Conservation (phyloP, 2,329 filamentous ascomycete genomes). For the Fusarium devonianum region DNA sequence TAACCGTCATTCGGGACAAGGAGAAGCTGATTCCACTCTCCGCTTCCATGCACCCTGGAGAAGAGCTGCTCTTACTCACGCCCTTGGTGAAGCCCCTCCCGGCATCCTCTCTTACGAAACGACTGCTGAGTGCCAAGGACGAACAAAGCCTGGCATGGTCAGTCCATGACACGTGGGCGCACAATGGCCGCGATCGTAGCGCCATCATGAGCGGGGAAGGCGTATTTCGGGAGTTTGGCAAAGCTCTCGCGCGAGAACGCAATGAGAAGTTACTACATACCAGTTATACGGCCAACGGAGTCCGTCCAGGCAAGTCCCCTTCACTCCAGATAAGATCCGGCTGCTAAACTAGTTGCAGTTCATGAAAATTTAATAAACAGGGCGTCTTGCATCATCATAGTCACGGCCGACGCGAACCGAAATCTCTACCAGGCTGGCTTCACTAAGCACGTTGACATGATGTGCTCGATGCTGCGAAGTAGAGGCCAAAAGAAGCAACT, state of each 20-base stretch:
- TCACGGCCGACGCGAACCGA: slow-evolving; percentile 92
- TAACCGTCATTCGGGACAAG: slow-evolving; percentile 91
- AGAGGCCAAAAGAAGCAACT: slow-evolving; percentile 86
- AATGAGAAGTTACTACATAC: slow-evolving; percentile 90
- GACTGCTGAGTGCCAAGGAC: slow-evolving; percentile 64
- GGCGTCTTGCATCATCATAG: slow-evolving; percentile 85
- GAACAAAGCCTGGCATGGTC: slow-evolving; percentile 46
- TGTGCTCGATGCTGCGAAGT: slow-evolving; percentile 83
- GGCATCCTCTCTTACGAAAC: slow-evolving; percentile 82
- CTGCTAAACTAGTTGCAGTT: slow-evolving; percentile 53
- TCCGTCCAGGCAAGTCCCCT: slow-evolving; percentile 68
- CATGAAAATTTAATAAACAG: slow-evolving; percentile 92
- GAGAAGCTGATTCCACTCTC: slow-evolving; percentile 84
- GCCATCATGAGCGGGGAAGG: slow-evolving; percentile 89
- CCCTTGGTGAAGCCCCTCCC: slow-evolving; percentile 92
- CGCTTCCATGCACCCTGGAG: slow-evolving; percentile 79
- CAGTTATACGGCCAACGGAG: slow-evolving; percentile 92
- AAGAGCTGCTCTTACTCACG: slow-evolving; percentile 88
- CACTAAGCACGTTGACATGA: slow-evolving; percentile 95
- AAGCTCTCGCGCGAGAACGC: slow-evolving; percentile 83
- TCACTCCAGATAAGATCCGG: no score
- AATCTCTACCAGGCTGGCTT: slow-evolving; percentile 95
- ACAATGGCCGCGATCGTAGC: slow-evolving; percentile 63
- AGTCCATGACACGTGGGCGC: slow-evolving; percentile 63
- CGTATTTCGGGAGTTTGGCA: slow-evolving; percentile 88